Base-by-base conservation (phyloP, 768 basidiomycete genomes). In the Tulasnella sp. region DNA sequence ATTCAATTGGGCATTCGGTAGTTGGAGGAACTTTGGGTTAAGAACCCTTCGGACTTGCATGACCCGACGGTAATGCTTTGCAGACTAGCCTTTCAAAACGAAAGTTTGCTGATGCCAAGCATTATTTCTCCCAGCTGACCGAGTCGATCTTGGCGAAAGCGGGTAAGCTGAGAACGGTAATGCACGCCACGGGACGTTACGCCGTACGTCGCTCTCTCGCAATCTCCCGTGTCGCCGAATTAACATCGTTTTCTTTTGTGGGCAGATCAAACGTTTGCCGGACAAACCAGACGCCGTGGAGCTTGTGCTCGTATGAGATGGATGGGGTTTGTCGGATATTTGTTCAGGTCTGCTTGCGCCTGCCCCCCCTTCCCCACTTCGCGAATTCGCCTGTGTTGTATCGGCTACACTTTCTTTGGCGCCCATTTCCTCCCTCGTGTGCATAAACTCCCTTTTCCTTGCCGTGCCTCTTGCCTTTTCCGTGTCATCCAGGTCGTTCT, bases 41-140 rank as follows among this genome's bases (percentile, higher is more conserved):
- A 63, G 59, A 72, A 72, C 39, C 71, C 71, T 64, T 63, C 59
- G 29, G 71, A 72, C 39, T 39, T 72, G 19, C 71, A 72, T 65
- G 71, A 72, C 65, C 71, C 71, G 19, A 72, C 71, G 22, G 71
- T 72, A 32, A 3, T 35, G 26, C 35, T 34, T 1, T 11, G 35
- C 22, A 16, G 35, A 22, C 5, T 29, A 22, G 16, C 34, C 35
- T 69, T 32, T 0, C 1, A 34, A 26, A n/a, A n/a, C n/a, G 22
- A 6, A 22, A 39, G 7, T n/a, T 64, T 34, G 19, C 9, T 16
- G 36, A 35, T 52, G 7, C 19, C 36, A 32, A 26, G 17, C 34
- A 11, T 26, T 72, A 19, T 3, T 34, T 29, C 26, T 35, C 8
- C 11, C 62, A 72, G 71, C 36, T 72, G 5, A 72, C 71, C 59